Evolutionary conservation across 1,284 basidiomycete species (phyloP), one percentile per base, ranked within the genome.

Genomic region (Sparassis latifolia): DNA sequence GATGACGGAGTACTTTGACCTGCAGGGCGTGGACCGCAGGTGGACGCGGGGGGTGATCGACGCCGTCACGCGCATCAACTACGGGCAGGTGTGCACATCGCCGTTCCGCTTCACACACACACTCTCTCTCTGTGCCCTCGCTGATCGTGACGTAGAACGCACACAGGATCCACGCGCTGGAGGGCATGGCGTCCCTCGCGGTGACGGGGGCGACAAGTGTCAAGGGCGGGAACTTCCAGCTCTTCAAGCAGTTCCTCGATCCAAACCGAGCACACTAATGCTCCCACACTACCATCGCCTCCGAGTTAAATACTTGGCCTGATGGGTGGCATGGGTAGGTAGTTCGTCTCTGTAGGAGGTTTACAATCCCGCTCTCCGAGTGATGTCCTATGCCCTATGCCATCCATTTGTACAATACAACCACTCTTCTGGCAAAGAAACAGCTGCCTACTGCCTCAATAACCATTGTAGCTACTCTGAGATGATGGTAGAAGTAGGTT

Each of bases 31-130:
- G 33, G 73, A 78, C 40, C 63, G 74, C 47, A 71, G 70, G 47
- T 94, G 84, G 68, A 75, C 81, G 4, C 73, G 76, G 41, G 96
- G 98, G 69, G 69, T 97, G 47, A 76, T 95, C 45, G 91, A 92
- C 54, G 87, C 84, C 2, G 82, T 85, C 3, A 92, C 91, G 5
- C 77, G 93, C 20, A 91, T 94, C 43, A 98, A 97, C 67, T 95
- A 95, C 62, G 91, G 83, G 29, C 87, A 89, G 72, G 89, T 86
- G 57, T 50, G 75, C n/a, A n/a, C n/a, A n/a, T n/a, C n/a, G n/a
- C n/a, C n/a, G n/a, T n/a, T n/a, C n/a, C n/a, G n/a, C n/a, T 56
- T 43, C 29, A 39, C 35, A 41, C 52, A 39, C 30, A 28, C 31
- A 35, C n/a, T n/a, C n/a, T n/a, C n/a, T n/a, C 30, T 42, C 42